Conservation (phyloP, 768 basidiomycete species). For the Psilocybe sp. region DNA sequence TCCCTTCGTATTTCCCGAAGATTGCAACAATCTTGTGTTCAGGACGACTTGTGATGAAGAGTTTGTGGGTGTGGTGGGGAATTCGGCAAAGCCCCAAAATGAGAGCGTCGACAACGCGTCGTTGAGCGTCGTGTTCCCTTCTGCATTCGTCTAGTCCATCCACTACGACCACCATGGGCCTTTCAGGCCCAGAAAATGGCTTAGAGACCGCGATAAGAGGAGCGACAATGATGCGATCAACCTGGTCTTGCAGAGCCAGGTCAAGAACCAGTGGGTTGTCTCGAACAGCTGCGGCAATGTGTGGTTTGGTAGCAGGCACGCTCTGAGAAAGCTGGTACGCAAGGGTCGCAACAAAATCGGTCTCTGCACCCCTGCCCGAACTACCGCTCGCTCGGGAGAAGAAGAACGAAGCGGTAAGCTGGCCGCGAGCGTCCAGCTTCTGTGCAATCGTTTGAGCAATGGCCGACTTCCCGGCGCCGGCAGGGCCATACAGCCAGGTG, state of each 20-base stretch:
- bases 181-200: neutral
- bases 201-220: no score
- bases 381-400: neutral
- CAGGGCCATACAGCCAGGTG: neutral
- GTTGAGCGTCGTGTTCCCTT: neutral
- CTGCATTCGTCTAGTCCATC: slow-evolving; percentile 5
- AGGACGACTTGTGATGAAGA: no score
- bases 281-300: no score
- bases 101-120: neutral
- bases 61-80: neutral
- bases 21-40: no score
- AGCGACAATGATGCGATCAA: neutral
- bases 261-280: no score
- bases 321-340: neutral
- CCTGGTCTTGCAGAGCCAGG: neutral
- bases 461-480: neutral
- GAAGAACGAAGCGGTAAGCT: neutral
- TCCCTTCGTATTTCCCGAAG: no score
- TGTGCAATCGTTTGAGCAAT: neutral
- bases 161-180: neutral
- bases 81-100: neutral
- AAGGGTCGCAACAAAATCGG: neutral
- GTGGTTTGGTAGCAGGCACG: neutral
- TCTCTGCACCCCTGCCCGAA: neutral
- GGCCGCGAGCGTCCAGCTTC: neutral